phyloP scores from a whole-genome alignment of 139 green algal species.

The Pseudopediastrum boryanum region DNA sequence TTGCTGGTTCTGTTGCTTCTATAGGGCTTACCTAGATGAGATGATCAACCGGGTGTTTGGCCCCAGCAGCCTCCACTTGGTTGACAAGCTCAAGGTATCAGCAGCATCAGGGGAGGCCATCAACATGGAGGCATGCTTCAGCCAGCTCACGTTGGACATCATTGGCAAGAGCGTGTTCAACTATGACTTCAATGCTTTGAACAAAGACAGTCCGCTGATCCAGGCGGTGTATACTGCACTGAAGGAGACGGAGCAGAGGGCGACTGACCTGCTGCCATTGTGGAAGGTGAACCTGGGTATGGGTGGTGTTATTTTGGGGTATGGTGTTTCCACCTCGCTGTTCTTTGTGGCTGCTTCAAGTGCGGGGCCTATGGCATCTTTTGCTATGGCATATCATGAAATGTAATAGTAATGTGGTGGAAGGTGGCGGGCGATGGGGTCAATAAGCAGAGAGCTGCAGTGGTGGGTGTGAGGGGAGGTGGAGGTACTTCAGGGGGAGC shows the following conservation, averaged over 20 bases:
- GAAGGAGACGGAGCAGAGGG: constrained; percentile 97
- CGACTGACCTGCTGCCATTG: constrained; percentile 95
- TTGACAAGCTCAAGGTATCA: constrained; percentile 74
- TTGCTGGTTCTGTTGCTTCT: constrained; percentile 6
- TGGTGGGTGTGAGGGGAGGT: too few species aligned
- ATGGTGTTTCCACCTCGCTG: background rate
- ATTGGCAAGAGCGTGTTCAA: constrained; percentile 99
- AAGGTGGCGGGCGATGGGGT: too few species aligned
- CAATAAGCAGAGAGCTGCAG: too few species aligned
- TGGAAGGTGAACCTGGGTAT: constrained; percentile 92
- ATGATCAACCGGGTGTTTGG: constrained; percentile 94
- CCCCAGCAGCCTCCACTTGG: constrained; percentile 67
- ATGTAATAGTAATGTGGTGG: too few species aligned
- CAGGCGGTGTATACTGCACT: constrained; percentile 97
- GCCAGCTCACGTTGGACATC: constrained; percentile 97
- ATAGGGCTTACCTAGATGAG: constrained; percentile 84
- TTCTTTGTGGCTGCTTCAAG: too few species aligned
- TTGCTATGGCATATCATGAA: too few species aligned
- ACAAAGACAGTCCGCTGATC: constrained; percentile 20
- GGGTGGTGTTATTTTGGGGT: background rate
- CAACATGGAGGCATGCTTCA: constrained; percentile 96
- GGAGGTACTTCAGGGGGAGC: too few species aligned
- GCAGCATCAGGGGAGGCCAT: constrained; percentile 53
- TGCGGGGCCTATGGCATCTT: too few species aligned
- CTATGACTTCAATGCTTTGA: constrained; percentile 98